A percentile compares a stretch with the other conserved stretches of the same genome.
These are phyloP conservation scores for Abelmoschus esculentus DNA, from an alignment of 345 rosid genomes.

Conservation along the genomic window DNA sequence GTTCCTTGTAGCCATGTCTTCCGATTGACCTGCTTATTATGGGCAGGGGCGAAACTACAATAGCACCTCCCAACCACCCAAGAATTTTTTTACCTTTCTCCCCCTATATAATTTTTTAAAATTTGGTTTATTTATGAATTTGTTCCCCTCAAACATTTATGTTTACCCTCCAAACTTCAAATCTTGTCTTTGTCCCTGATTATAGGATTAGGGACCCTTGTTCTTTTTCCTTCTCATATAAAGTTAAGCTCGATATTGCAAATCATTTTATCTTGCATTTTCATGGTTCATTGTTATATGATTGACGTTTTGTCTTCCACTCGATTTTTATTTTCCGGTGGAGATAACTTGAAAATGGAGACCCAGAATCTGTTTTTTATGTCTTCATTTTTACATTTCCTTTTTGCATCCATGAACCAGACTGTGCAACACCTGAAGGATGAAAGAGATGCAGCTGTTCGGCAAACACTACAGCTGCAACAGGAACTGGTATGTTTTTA, in stretches of 20 bases:
- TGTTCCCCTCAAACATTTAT: too few species aligned
- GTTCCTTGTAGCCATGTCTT: background rate
- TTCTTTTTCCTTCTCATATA: too few species aligned
- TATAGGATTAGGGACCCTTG: too few species aligned
- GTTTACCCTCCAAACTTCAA: too few species aligned
- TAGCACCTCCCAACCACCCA: too few species aligned
- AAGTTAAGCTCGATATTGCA: too few species aligned
- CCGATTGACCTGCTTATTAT: too few species aligned
- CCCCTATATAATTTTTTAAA: too few species aligned
- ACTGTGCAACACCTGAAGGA: slow-evolving; percentile 62
- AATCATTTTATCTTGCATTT: background rate
- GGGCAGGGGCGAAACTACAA: too few species aligned
- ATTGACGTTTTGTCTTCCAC: background rate
- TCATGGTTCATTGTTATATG: background rate
- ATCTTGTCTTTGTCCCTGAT: too few species aligned
- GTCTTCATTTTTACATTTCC: background rate
- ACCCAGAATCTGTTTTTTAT: background rate
- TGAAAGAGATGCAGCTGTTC: slow-evolving; percentile 74
- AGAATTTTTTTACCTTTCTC: too few species aligned
- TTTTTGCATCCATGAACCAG: slow-evolving; percentile 27
- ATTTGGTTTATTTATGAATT: too few species aligned
- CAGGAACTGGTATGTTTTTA: slow-evolving; percentile 60
- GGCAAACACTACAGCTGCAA: slow-evolving; percentile 71
- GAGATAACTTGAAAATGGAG: background rate
- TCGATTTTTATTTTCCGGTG: background rate